Percentiles rank a stretch among this genome's conserved stretches.
Evolutionary conservation across 345 rosid species (phyloP).

Genomic region (Sonneratia caseolaris): DNA sequence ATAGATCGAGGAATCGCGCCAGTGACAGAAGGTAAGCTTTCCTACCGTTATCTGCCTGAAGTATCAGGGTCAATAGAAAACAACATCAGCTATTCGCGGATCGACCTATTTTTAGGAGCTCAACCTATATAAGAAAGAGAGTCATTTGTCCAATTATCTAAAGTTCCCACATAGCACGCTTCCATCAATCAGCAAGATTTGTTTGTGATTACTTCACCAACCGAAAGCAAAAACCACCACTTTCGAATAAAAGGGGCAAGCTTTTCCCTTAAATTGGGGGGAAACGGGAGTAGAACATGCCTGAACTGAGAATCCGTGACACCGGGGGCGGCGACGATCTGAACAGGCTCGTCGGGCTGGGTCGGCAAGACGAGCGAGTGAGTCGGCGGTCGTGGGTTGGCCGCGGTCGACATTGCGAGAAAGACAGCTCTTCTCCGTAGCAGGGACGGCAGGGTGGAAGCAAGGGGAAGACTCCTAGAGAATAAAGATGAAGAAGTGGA

Average conservation of each 20-base stretch:
- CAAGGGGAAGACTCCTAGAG: not conserved
- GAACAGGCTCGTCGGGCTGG: conserved; percentile 55
- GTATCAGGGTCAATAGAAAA: not conserved
- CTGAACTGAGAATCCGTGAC: conserved; percentile 61
- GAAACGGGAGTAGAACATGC: conserved; percentile 13
- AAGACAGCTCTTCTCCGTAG: not conserved
- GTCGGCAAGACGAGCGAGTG: conserved; percentile 13
- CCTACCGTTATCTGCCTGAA: not conserved
- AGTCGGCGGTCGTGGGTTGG: conserved; percentile 4
- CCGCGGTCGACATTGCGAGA: conserved; percentile 7
- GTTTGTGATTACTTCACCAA: not conserved
- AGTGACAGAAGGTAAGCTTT: not conserved
- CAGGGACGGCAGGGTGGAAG: not conserved
- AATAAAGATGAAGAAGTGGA: not conserved
- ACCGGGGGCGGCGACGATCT: conserved; percentile 48
- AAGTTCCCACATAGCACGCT: not conserved
- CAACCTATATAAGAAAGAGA: not conserved
- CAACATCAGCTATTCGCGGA: not conserved
- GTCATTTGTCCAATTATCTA: not conserved
- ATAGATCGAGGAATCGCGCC: not conserved
- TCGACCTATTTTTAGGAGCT: not conserved
- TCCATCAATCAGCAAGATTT: not conserved
- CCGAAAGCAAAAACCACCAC: not conserved
- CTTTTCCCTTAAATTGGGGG: not conserved
- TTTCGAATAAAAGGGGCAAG: not conserved